These are phyloP conservation scores for Aspergillus sp. DNA, from an alignment of 2,329 filamentous ascomycete species.

Conservation along the genomic window DNA sequence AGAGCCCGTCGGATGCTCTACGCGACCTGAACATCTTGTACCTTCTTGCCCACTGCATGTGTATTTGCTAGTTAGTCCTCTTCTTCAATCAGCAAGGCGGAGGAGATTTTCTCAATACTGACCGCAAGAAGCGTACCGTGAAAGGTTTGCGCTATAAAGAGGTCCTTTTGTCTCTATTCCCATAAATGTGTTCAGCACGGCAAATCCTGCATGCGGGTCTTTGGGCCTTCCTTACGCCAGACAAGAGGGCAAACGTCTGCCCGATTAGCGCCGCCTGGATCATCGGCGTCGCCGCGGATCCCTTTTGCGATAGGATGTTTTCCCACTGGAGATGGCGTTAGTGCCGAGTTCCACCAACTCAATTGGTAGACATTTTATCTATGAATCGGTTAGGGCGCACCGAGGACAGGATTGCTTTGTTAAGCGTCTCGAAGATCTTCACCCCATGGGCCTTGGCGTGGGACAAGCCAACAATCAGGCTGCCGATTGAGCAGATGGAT, in stretches of 20 bases:
- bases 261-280: constrained; percentile 13
- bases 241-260: constrained; percentile 12
- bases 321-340: not conserved
- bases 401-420: no score
- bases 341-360: no score
- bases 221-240: not conserved
- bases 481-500: no score
- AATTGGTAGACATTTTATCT: no score
- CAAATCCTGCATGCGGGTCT: no score
- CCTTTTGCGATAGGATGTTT: not conserved
- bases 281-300: constrained; percentile 2
- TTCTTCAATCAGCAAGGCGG: constrained; percentile 16
- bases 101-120: constrained; percentile 12
- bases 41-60: constrained; percentile 15
- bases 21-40: constrained; percentile 1
- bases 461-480: no score
- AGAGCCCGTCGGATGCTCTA: not conserved
- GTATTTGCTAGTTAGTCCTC: not conserved
- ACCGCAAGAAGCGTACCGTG: constrained; percentile 33
- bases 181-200: not conserved
- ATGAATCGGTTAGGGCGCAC: no score
- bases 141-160: constrained; percentile 32
- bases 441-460: no score
- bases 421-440: no score
- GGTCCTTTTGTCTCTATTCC: constrained; percentile 27